phyloP scores from a whole-genome alignment of 176 grass and related monocot species.

The Calamus simplicifolius region DNA sequence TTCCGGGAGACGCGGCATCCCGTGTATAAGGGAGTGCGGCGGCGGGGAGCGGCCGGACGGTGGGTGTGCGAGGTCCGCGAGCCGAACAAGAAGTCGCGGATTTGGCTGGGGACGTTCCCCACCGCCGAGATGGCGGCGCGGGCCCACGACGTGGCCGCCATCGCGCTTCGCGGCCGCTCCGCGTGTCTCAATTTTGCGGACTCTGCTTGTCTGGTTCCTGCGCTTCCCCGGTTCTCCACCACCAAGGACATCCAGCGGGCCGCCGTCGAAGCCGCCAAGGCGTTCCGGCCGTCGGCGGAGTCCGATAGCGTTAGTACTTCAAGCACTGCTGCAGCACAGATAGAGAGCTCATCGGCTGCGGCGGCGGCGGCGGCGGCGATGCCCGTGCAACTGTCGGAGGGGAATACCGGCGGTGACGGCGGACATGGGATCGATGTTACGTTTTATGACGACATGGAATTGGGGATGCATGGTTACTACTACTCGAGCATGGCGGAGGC shows the following conservation, averaged over 20 bases:
- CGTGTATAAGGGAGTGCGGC: constrained; percentile 66
- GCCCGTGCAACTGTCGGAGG: no score
- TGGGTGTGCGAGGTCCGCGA: constrained; percentile 87
- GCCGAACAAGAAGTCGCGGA: constrained; percentile 34
- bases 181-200: constrained; percentile 66
- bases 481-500: constrained; percentile 51
- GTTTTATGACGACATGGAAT: constrained; percentile 24
- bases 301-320: no score
- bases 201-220: constrained; percentile 33
- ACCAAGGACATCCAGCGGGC: constrained; percentile 39
- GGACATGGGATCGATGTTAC: not conserved
- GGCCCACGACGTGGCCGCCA: constrained; percentile 57
- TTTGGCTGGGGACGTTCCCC: constrained; percentile 83
- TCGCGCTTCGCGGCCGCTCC: constrained; percentile 26
- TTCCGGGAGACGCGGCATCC: constrained; percentile 84
- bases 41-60: constrained; percentile 23
- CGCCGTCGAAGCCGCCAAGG: constrained; percentile 35
- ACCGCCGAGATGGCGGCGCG: constrained; percentile 52
- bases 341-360: not conserved
- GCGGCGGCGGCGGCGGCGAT: no score
- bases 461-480: constrained; percentile 19
- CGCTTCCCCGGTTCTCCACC: constrained; percentile 19
- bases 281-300: constrained; percentile 13
- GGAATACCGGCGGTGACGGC: not conserved
- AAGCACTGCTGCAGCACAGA: not conserved